A percentile compares a stretch with the other conserved stretches of the same genome.
Conservation (phyloP, 805 yeast species). For the Barnettozyma wickerhamii region DNA sequence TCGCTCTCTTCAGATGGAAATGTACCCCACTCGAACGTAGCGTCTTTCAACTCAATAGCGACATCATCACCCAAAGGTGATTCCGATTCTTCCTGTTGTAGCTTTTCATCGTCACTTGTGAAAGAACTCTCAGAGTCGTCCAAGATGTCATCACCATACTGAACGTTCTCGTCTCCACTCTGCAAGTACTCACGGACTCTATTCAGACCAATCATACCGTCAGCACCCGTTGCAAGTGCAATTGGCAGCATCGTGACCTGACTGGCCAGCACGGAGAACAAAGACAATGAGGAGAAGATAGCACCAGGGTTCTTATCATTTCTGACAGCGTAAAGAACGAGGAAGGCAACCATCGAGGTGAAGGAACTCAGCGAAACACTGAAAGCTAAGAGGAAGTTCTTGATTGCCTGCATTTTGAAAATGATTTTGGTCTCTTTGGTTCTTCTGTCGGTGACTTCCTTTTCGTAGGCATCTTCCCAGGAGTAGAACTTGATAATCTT, state of each 20-base stretch:
- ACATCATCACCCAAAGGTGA: conserved; percentile 20
- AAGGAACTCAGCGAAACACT: conserved; percentile 47
- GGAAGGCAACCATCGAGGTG: conserved; percentile 52
- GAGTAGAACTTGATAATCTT: conserved; percentile 77
- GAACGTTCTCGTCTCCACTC: conserved; percentile 35
- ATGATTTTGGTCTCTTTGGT: conserved; percentile 52
- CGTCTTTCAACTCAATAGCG: conserved; percentile 50
- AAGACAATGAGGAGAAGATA: conserved; percentile 65
- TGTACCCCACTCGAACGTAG: conserved; percentile 64
- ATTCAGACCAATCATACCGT: conserved; percentile 57
- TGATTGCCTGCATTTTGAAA: conserved; percentile 52
- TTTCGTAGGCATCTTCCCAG: conserved; percentile 76
- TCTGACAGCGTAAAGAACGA: conserved; percentile 35
- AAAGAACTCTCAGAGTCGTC: conserved; percentile 33
- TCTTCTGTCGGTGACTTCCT: conserved; percentile 49
- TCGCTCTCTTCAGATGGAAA: conserved; percentile 28
- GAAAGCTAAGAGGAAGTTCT: conserved; percentile 49
- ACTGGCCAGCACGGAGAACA: conserved; percentile 56
- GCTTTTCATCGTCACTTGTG: conserved; percentile 17
- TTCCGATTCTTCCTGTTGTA: neutral
- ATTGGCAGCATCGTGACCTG: conserved; percentile 69
- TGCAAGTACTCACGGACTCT: conserved; percentile 54
- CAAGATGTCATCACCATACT: conserved; percentile 34
- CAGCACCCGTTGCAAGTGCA: conserved; percentile 63
- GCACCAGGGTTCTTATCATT: conserved; percentile 49